Evolutionary conservation across 495 filamentous ascomycete genomes (phyloP).

Genomic region (Parathielavia hyrcaniae): DNA sequence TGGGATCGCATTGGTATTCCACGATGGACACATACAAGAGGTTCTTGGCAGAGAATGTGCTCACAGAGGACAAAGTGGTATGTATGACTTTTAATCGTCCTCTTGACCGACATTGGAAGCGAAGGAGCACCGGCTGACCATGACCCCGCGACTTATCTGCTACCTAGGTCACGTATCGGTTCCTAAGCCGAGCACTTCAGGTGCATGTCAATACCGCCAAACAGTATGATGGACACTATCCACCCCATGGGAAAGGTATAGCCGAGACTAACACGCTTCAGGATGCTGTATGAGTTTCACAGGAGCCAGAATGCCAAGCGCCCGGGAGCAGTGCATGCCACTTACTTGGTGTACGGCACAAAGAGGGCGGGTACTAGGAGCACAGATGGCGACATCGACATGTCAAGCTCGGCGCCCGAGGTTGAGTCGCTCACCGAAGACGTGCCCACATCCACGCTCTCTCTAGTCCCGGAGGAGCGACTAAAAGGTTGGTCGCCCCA

Average conservation of each 20-base stretch:
- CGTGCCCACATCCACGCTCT: slow-evolving; percentile 50
- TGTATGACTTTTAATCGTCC: slow-evolving; percentile 22
- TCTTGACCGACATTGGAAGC: not conserved
- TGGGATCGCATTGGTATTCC: not conserved
- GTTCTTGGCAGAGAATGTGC: slow-evolving; percentile 67
- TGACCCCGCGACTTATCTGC: slow-evolving; percentile 33
- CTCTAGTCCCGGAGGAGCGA: slow-evolving; percentile 74
- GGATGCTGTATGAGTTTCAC: slow-evolving; percentile 91
- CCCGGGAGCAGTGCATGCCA: slow-evolving; percentile 70
- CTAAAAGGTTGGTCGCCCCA: slow-evolving; percentile 53
- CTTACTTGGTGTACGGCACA: slow-evolving; percentile 73
- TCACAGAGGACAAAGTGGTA: slow-evolving; percentile 72
- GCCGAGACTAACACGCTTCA: slow-evolving; percentile 28
- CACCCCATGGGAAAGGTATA: not conserved
- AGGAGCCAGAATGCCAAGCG: slow-evolving; percentile 69
- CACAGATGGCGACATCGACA: slow-evolving; percentile 62
- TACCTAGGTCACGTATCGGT: slow-evolving; percentile 74
- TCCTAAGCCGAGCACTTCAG: slow-evolving; percentile 69
- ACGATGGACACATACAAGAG: slow-evolving; percentile 57
- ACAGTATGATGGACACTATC: slow-evolving; percentile 21
- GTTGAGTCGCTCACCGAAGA: slow-evolving; percentile 42
- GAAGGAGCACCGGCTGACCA: not conserved
- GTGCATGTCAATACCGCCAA: slow-evolving; percentile 63
- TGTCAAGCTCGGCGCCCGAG: slow-evolving; percentile 64
- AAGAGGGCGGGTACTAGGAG: slow-evolving; percentile 30